Evolutionary conservation across 768 basidiomycete species (phyloP).

Genomic region (Dictyophora rubrovolvata): DNA sequence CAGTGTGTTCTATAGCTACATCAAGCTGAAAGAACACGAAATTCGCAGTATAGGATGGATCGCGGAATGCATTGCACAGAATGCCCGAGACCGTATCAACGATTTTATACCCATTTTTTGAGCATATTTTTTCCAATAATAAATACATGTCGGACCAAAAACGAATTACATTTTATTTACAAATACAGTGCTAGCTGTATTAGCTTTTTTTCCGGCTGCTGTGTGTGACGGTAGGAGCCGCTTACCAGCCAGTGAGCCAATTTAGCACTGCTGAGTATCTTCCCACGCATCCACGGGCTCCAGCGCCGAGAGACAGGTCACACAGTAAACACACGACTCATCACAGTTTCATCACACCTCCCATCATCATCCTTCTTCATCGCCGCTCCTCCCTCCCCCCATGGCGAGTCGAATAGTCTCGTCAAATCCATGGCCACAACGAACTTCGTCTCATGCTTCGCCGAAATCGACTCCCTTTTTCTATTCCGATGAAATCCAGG

Average conservation of each 20-base stretch:
- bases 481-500: neutral
- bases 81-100: conserved; percentile 90
- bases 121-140: conserved; percentile 13
- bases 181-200: too few species aligned
- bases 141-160: neutral
- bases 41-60: conserved; percentile 87
- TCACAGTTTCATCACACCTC: neutral
- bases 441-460: neutral
- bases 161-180: neutral
- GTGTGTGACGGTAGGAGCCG: too few species aligned
- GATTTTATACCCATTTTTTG: conserved; percentile 90
- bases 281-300: neutral
- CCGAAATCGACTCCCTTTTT: neutral
- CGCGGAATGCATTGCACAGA: conserved; percentile 96
- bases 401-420: conserved; percentile 6
- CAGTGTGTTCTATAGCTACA: conserved; percentile 85
- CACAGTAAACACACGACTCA: neutral
- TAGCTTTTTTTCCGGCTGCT: too few species aligned
- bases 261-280: neutral
- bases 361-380: neutral
- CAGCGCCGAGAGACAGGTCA: neutral
- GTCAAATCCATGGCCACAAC: conserved; percentile 3
- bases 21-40: conserved; percentile 89
- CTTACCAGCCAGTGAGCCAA: too few species aligned
- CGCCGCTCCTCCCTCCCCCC: neutral